Conservation (phyloP, 257 asterid species). For the Catharanthus roseus region DNA sequence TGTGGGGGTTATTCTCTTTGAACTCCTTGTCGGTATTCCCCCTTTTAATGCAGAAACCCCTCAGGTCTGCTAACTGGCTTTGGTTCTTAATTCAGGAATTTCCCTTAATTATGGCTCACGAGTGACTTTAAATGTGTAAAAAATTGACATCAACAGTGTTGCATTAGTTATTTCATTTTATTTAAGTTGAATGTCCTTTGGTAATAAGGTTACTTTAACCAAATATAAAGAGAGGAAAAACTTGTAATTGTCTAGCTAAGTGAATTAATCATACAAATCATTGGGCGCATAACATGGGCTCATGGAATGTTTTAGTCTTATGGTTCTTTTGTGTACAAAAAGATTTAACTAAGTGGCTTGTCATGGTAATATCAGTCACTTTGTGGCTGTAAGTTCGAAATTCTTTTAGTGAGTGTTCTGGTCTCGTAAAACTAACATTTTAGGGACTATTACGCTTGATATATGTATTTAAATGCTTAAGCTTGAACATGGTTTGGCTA, state of each 20-base stretch:
- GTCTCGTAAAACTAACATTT: too few relatives aligned
- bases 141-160: neutral
- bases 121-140: neutral
- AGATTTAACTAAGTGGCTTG: neutral
- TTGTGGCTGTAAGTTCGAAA: too few relatives aligned
- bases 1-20: conserved; percentile 82
- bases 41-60: conserved; percentile 91
- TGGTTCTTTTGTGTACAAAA: neutral
- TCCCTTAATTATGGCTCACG: neutral
- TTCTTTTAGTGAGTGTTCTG: too few relatives aligned
- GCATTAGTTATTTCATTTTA: neutral
- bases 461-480: neutral
- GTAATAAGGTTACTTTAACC: neutral
- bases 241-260: neutral
- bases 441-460: neutral
- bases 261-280: neutral
- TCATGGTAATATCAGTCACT: neutral
- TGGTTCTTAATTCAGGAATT: neutral
- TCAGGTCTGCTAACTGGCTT: conserved; percentile 39
- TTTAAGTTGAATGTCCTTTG: neutral
- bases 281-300: neutral
- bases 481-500: neutral
- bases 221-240: neutral
- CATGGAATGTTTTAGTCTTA: neutral
- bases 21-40: conserved; percentile 83